A percentile compares a stretch with the other conserved stretches of the same genome.
Conservation (phyloP, 768 basidiomycete species). For the Naganishia randhawae region DNA sequence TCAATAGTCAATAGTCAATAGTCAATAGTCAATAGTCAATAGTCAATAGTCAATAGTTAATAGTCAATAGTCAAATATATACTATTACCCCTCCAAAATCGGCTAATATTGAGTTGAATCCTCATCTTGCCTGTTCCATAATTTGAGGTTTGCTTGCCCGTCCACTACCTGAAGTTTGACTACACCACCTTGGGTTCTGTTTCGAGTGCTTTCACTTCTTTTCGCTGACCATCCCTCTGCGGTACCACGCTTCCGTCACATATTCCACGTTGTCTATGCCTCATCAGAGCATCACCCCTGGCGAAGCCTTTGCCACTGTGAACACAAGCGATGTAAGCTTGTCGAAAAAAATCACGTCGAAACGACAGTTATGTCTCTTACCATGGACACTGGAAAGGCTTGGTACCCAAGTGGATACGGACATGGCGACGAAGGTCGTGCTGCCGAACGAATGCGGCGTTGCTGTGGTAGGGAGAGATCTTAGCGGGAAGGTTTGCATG, state of each 20-base stretch:
- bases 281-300: constrained; percentile 53
- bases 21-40: no score
- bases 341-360: background rate
- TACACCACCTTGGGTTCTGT: background rate
- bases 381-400: constrained; percentile 54
- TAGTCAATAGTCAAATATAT: no score
- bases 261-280: constrained; percentile 54
- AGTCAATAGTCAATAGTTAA: no score
- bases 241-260: constrained; percentile 50
- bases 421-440: constrained; percentile 54
- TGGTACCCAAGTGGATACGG: constrained; percentile 52
- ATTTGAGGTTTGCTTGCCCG: no score
- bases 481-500: background rate
- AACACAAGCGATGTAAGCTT: background rate
- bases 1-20: no score
- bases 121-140: no score
- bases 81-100: no score
- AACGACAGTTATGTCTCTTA: constrained; percentile 32
- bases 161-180: background rate
- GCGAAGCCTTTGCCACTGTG: constrained; percentile 54
- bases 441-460: constrained; percentile 53
- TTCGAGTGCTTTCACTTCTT: background rate
- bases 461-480: constrained; percentile 32
- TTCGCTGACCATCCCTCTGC: background rate
- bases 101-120: no score